Evolutionary conservation across 1,284 basidiomycete genomes (phyloP).

Genomic region (Schizophyllum commune): DNA sequence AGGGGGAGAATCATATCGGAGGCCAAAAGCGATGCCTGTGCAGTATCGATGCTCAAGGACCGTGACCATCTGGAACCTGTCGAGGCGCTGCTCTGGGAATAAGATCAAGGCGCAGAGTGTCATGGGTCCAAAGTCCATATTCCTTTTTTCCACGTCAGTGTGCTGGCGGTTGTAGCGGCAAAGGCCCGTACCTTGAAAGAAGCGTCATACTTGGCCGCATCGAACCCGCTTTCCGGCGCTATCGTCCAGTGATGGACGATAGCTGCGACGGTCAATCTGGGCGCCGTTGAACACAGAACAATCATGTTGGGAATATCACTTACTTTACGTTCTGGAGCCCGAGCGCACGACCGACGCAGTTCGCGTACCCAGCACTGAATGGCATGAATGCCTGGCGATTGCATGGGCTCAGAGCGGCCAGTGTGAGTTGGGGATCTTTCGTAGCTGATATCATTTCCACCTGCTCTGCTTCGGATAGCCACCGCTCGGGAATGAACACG

Average conservation of each 20-base stretch:
- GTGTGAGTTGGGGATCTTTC: not conserved
- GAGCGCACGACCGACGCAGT: slow-evolving; percentile 6
- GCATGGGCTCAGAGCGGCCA: slow-evolving; percentile 1
- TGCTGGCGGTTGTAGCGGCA: not conserved
- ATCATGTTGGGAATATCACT: not conserved
- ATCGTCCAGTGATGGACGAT: not conserved
- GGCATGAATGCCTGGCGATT: slow-evolving; percentile 15
- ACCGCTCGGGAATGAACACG: slow-evolving; percentile 34
- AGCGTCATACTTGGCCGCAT: not conserved
- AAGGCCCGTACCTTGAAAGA: not conserved
- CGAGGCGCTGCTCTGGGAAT: too few relatives aligned
- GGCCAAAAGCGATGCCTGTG: too few relatives aligned
- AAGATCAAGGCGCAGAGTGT: not conserved
- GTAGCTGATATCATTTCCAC: not conserved
- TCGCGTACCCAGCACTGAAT: slow-evolving; percentile 8
- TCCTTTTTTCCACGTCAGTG: not conserved
- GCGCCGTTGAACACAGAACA: not conserved
- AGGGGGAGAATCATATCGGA: too few relatives aligned
- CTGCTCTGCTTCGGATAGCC: slow-evolving; percentile 19
- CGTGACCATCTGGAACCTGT: too few relatives aligned
- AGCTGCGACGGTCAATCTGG: not conserved
- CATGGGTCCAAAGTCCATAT: not conserved
- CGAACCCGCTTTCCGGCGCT: not conserved
- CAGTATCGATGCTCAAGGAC: too few relatives aligned
- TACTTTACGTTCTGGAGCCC: not conserved